Evolutionary conservation across 148 eudicot genomes (phyloP), one percentile per base, ranked within the genome.

Genomic region (Selenicereus undatus): DNA sequence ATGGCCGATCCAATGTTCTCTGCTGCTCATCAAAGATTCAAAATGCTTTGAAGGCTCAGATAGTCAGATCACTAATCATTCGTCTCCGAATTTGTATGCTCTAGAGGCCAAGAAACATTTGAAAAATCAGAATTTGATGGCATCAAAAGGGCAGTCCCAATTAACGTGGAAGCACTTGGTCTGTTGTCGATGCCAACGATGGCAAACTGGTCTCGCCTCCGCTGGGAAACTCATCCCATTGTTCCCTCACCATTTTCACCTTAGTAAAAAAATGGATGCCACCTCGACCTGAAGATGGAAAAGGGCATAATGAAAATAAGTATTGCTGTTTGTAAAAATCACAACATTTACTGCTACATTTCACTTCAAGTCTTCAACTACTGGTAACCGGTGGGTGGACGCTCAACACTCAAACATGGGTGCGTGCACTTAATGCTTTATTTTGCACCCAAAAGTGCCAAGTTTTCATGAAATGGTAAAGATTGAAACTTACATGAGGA

Each of bases 241-340:
- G 90, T 81, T 92, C 90, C 80, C 86, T 88, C 81, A 92, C 92
- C 51, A 87, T 88, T 82, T 89, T 89, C 22, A 84, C 78, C 82
- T 85, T 85, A 18, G 94, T 93, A 82, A 82, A 91, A 79, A 91
- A 89, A 1, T 87, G 84, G 27, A 83, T 79, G 75, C 91, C 94
- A 35, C 82, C 79, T 82, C 90, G 90, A 42, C 92, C 97, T 92
- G 89, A 81, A 81, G 70, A 20, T 0, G 30, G 30, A 79, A 7
- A 5, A 8, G 12, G 71, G 60, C 30, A 54, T 24, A 5, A 18
- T 27, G 35, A 52, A 21, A 13, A 54, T 54, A 16, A 45, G 2
- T 45, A 45, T 10, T 6, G 9, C 11, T 45, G 50, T 32, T 32
- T 32, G 32, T 32, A 32, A 32, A 32, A 32, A 32, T 32, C 2